Conservation (phyloP, 164 flowering plant species). For the Santalum album region DNA sequence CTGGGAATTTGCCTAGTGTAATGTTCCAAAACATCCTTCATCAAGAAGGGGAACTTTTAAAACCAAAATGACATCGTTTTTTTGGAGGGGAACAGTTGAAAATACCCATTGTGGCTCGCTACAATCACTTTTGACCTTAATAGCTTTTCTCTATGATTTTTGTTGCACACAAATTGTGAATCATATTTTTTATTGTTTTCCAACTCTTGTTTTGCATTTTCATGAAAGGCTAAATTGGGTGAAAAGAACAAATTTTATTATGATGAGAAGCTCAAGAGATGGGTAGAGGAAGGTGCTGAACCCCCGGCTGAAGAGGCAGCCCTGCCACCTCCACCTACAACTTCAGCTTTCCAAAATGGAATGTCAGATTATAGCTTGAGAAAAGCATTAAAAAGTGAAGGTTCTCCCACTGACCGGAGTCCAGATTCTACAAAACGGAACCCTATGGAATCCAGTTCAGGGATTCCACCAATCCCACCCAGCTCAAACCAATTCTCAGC, state of each 20-base stretch:
- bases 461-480: conserved; percentile 79
- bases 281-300: conserved; percentile 95
- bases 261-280: conserved; percentile 90
- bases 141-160: background rate
- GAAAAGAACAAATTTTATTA: conserved; percentile 83
- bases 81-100: too few species aligned
- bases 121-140: too few species aligned
- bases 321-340: conserved; percentile 80
- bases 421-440: conserved; percentile 30
- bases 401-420: conserved; percentile 28
- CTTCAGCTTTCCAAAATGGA: conserved; percentile 55
- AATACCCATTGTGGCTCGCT: too few species aligned
- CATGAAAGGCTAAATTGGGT: conserved; percentile 82
- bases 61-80: too few species aligned
- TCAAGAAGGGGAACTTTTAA: too few species aligned
- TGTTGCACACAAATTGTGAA: background rate
- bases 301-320: conserved; percentile 80
- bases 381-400: conserved; percentile 36
- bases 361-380: conserved; percentile 39
- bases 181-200: too few species aligned
- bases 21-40: too few species aligned
- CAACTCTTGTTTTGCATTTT: conserved; percentile 1
- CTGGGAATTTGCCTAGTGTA: too few species aligned
- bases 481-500: conserved; percentile 79
- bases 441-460: conserved; percentile 41